Percentiles rank a stretch among this genome's conserved stretches.
Conservation (phyloP, 2,329 filamentous ascomycete species). For the Calonectria naviculata region DNA sequence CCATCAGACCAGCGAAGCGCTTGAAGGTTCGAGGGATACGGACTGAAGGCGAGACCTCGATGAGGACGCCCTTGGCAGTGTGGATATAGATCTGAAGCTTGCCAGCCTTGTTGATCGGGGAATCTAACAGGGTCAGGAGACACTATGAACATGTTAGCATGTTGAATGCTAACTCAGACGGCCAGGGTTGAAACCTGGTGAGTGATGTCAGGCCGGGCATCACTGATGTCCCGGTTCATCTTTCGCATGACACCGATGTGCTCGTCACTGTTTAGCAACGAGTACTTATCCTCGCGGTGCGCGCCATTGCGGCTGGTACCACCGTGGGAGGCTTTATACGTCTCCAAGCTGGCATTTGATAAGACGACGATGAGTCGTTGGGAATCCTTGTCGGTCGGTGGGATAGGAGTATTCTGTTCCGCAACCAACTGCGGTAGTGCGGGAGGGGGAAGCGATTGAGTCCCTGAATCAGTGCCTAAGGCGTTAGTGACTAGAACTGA, state of each 20-base stretch:
- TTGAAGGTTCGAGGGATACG: conserved; percentile 99
- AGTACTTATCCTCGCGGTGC: conserved; percentile 93
- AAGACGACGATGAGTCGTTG: conserved; percentile 94
- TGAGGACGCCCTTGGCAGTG: conserved; percentile 95
- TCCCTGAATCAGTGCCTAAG: conserved; percentile 65
- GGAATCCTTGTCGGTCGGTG: conserved; percentile 88
- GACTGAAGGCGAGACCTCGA: conserved; percentile 97
- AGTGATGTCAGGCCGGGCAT: conserved; percentile 96
- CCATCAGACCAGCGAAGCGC: conserved; percentile 98
- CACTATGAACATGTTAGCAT: conserved; percentile 73
- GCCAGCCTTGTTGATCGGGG: conserved; percentile 98
- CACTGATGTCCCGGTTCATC: conserved; percentile 99
- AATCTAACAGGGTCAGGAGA: conserved; percentile 95
- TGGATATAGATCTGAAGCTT: conserved; percentile 99
- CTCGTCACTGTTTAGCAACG: conserved; percentile 97
- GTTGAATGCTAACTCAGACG: conserved; percentile 53
- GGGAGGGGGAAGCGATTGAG: conserved; percentile 94
- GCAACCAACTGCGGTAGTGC: conserved; percentile 91
- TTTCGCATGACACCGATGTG: conserved; percentile 99
- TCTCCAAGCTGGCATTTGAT: conserved; percentile 97
- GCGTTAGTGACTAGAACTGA: conserved; percentile 27
- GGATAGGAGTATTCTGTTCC: conserved; percentile 89
- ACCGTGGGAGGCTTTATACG: conserved; percentile 89
- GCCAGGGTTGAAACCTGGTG: conserved; percentile 79
- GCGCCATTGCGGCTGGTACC: conserved; percentile 71